Percentiles rank a stretch among this genome's conserved stretches.
These are phyloP conservation scores for Phytophthora podocarpi DNA, from an alignment of 352 stramenopile genomes.

Conservation along the genomic window DNA sequence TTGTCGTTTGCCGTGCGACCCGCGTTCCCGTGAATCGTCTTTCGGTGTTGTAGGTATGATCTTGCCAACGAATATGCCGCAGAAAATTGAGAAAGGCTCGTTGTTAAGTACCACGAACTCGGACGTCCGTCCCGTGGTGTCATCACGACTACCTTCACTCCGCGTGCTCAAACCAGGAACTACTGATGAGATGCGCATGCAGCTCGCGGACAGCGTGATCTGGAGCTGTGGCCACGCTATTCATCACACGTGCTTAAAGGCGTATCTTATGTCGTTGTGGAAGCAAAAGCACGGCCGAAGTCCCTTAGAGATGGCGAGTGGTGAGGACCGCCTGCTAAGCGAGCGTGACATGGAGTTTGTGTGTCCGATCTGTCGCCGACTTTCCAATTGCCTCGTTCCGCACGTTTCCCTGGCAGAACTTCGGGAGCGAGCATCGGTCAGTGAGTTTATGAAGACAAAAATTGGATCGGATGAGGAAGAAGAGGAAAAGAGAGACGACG, in stretches of 20 bases:
- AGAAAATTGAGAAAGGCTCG: constrained; percentile 37
- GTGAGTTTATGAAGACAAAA: constrained; percentile 20
- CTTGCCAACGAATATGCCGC: constrained; percentile 55
- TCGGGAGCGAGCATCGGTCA: constrained; percentile 10
- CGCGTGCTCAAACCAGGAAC: constrained; percentile 35
- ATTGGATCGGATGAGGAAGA: constrained; percentile 40
- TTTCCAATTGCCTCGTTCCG: constrained; percentile 79
- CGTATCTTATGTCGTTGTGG: constrained; percentile 75
- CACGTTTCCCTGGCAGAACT: constrained; percentile 30
- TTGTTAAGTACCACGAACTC: background rate
- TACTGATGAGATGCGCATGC: constrained; percentile 37
- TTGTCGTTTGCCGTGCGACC: constrained; percentile 66
- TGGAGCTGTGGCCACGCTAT: constrained; percentile 81
- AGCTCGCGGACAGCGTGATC: constrained; percentile 52
- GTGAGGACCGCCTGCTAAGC: constrained; percentile 68
- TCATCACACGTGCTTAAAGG: constrained; percentile 70
- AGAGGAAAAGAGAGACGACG: constrained; percentile 45
- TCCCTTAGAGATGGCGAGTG: constrained; percentile 44
- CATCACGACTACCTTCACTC: constrained; percentile 30
- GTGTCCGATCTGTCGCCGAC: constrained; percentile 75
- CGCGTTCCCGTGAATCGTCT: constrained; percentile 38
- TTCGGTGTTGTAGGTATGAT: constrained; percentile 80
- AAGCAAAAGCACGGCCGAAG: constrained; percentile 56
- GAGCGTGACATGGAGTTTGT: constrained; percentile 77
- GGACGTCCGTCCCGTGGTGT: constrained; percentile 7